Evolutionary conservation across 306 rosid species (phyloP).

Genomic region (Pueraria montana): DNA sequence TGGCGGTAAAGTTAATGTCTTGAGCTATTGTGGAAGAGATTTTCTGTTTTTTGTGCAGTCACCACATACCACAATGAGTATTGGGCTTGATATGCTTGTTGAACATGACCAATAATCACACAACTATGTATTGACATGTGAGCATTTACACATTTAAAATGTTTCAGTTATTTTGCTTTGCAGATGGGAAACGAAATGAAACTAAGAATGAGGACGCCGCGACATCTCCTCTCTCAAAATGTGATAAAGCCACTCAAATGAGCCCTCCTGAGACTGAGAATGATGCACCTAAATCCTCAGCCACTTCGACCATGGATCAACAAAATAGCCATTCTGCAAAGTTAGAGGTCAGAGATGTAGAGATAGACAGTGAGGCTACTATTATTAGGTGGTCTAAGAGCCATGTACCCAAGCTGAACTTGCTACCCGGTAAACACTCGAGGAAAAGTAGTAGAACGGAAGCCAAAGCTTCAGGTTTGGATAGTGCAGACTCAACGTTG

Average conservation of each 20-base stretch:
- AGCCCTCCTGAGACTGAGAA: constrained; percentile 56
- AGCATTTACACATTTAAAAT: constrained; percentile 22
- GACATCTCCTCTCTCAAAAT: constrained; percentile 57
- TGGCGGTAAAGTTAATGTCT: too few species aligned
- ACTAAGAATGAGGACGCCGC: constrained; percentile 44
- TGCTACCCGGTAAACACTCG: constrained; percentile 46
- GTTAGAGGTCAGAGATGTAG: constrained; percentile 81
- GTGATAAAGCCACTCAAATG: constrained; percentile 86
- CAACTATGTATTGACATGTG: constrained; percentile 24
- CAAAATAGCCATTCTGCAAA: constrained; percentile 48
- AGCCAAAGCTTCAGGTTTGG: constrained; percentile 57
- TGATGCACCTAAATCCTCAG: constrained; percentile 50
- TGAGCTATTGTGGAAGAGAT: not conserved
- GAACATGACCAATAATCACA: not conserved
- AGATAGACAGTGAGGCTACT: constrained; percentile 74
- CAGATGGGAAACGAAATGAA: constrained; percentile 64
- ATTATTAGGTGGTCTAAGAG: constrained; percentile 58
- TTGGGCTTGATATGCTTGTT: not conserved
- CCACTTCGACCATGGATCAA: constrained; percentile 48
- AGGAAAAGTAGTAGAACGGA: constrained; percentile 47
- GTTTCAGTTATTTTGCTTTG: constrained; percentile 15
- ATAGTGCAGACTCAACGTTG: constrained; percentile 65
- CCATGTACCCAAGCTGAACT: constrained; percentile 45
- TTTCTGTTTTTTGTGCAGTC: not conserved
- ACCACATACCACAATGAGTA: not conserved